These are phyloP conservation scores for Deinandra increscens DNA, from an alignment of 129 eudicot species.

Conservation along the genomic window DNA sequence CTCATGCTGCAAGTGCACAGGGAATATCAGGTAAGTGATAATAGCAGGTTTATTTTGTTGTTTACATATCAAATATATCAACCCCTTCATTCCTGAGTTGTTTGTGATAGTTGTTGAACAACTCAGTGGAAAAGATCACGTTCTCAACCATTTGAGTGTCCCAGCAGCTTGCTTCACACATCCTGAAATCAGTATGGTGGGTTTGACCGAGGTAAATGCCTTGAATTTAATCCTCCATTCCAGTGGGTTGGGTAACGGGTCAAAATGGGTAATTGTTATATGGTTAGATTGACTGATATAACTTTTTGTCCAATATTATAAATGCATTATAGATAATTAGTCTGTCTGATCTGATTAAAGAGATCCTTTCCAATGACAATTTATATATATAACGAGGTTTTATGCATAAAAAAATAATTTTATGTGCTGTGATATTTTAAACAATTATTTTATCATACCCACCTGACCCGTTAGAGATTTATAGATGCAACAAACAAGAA, in stretches of 20 bases:
- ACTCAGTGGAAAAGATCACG: conserved; percentile 80
- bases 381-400: not conserved
- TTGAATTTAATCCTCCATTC: not conserved
- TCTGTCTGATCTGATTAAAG: not conserved
- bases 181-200: conserved; percentile 99
- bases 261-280: not conserved
- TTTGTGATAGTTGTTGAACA: conserved; percentile 81
- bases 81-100: not conserved
- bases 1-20: conserved; percentile 99
- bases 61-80: not conserved
- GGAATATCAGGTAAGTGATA: conserved; percentile 78
- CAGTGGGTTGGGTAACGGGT: not conserved
- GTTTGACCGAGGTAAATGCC: conserved; percentile 77
- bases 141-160: conserved; percentile 83
- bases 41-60: conserved; percentile 2
- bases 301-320: not conserved
- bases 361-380: not conserved
- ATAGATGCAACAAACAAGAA: not conserved
- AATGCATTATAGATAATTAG: not conserved
- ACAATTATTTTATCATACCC: not conserved
- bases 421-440: not conserved
- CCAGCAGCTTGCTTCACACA: conserved; percentile 99
- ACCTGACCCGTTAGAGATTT: not conserved
- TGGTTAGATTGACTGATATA: not conserved
- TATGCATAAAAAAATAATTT: not conserved